Percentiles rank a stretch among this genome's conserved stretches.
Evolutionary conservation across 805 yeast species (phyloP).

Genomic region (Candida chauliodis): DNA sequence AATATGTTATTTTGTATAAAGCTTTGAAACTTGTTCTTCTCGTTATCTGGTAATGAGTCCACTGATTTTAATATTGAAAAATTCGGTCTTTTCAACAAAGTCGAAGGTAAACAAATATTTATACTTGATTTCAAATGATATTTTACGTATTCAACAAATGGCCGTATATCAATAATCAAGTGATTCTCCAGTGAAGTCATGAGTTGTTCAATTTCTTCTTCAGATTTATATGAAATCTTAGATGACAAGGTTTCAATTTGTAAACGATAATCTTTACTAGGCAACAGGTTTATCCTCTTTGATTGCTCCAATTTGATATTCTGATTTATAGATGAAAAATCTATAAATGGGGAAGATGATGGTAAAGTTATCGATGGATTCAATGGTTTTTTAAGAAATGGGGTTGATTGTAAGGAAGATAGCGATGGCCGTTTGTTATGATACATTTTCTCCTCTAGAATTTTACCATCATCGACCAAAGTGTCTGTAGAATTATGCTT

Average conservation of each 20-base stretch:
- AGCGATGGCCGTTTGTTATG: not conserved
- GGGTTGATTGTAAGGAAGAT: not conserved
- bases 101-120: slow-evolving; percentile 86
- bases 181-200: not conserved
- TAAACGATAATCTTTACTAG: slow-evolving; percentile 17
- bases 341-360: slow-evolving; percentile 1
- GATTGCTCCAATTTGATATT: slow-evolving; percentile 17
- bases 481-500: slow-evolving; percentile 26
- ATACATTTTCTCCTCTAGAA: not conserved
- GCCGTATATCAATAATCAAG: slow-evolving; percentile 72
- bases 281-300: slow-evolving; percentile 19
- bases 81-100: slow-evolving; percentile 70
- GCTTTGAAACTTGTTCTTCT: slow-evolving; percentile 39
- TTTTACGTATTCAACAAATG: slow-evolving; percentile 68
- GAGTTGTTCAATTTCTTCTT: not conserved
- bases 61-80: slow-evolving; percentile 64
- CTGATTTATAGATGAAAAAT: slow-evolving; percentile 2
- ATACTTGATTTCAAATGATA: slow-evolving; percentile 58
- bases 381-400: not conserved
- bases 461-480: slow-evolving; percentile 19
- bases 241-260: slow-evolving; percentile 22
- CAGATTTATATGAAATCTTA: slow-evolving; percentile 15
- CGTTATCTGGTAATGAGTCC: slow-evolving; percentile 54
- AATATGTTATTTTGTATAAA: slow-evolving; percentile 20
- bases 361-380: slow-evolving; percentile 1